These are phyloP conservation scores for Candida alai DNA, from an alignment of 805 yeast species.

Conservation along the genomic window DNA sequence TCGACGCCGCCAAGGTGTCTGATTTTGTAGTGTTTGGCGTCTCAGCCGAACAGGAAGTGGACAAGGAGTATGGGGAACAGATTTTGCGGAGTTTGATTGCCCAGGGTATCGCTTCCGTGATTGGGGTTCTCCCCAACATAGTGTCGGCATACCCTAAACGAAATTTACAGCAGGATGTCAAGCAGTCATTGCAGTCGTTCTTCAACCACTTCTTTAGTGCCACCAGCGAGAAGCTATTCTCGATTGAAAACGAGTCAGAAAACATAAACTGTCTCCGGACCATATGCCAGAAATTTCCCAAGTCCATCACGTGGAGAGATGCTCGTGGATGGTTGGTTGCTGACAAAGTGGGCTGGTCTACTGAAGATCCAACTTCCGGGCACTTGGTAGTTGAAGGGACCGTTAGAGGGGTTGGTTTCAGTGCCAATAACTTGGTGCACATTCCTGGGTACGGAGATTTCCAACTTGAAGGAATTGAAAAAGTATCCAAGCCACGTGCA, in stretches of 20 bases:
- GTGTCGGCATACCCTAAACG: conserved; percentile 64
- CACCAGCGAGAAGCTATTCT: conserved; percentile 69
- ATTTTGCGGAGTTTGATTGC: conserved; percentile 81
- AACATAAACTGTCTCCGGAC: conserved; percentile 68
- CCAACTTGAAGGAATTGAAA: conserved; percentile 67
- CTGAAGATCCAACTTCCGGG: conserved; percentile 18
- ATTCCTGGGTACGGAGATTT: conserved; percentile 90
- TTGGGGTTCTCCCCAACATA: conserved; percentile 76
- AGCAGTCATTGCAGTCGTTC: conserved; percentile 40
- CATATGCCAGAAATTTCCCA: conserved; percentile 83
- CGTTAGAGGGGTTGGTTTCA: conserved; percentile 83
- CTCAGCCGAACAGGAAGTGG: conserved; percentile 83
- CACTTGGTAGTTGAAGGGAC: conserved; percentile 69
- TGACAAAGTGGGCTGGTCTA: conserved; percentile 50
- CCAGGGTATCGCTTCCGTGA: conserved; percentile 84
- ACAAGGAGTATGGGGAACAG: conserved; percentile 77
- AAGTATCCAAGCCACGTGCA: conserved; percentile 18
- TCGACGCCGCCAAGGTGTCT: conserved; percentile 85
- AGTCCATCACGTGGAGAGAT: conserved; percentile 87
- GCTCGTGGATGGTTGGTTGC: conserved; percentile 85
- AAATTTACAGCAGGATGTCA: conserved; percentile 66
- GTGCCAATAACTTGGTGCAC: conserved; percentile 73
- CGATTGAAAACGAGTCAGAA: conserved; percentile 65
- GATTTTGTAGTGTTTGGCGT: conserved; percentile 89
- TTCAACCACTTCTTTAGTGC: conserved; percentile 47